These are phyloP conservation scores for Wolfiporia cocos DNA, from an alignment of 1,284 basidiomycete species.

Conservation along the genomic window DNA sequence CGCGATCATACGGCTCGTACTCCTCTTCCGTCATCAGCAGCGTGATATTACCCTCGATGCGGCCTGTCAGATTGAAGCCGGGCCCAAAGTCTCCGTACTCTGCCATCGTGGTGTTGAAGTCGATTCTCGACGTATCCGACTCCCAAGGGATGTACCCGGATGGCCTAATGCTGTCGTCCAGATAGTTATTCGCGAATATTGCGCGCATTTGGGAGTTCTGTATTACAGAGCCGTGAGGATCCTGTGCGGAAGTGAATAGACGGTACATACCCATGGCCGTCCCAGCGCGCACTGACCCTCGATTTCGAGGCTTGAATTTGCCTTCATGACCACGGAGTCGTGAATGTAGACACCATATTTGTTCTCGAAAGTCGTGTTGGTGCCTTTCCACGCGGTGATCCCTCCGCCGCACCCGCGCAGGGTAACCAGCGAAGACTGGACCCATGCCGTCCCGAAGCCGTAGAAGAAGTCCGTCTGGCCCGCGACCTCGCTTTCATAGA, in stretches of 20 bases:
- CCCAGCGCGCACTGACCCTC: constrained; percentile 6
- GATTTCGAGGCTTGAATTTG: constrained; percentile 2
- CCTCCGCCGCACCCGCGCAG: constrained; percentile 7
- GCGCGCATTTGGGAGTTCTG: constrained; percentile 7
- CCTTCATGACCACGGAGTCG: constrained; percentile 2
- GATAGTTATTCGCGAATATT: constrained; percentile 6
- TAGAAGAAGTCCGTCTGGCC: constrained; percentile 8
- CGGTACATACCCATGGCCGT: constrained; percentile 5
- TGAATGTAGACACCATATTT: constrained; percentile 6
- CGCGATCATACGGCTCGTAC: constrained; percentile 4
- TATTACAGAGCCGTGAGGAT: background rate
- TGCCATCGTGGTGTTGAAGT: constrained; percentile 7
- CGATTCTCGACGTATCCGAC: constrained; percentile 1
- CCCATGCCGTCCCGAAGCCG: constrained; percentile 6
- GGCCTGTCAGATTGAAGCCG: constrained; percentile 7
- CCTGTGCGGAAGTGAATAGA: background rate
- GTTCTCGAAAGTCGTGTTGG: constrained; percentile 8
- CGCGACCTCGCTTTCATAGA: constrained; percentile 4
- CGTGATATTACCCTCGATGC: constrained; percentile 2
- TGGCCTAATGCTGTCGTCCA: constrained; percentile 3
- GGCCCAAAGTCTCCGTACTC: constrained; percentile 4
- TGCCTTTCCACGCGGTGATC: constrained; percentile 8
- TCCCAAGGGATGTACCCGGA: constrained; percentile 6
- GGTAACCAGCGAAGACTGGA: constrained; percentile 3
- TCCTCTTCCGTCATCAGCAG: constrained; percentile 3